phyloP scores from a whole-genome alignment of 2,329 filamentous ascomycete genomes.

The Aspergillus terreus region DNA sequence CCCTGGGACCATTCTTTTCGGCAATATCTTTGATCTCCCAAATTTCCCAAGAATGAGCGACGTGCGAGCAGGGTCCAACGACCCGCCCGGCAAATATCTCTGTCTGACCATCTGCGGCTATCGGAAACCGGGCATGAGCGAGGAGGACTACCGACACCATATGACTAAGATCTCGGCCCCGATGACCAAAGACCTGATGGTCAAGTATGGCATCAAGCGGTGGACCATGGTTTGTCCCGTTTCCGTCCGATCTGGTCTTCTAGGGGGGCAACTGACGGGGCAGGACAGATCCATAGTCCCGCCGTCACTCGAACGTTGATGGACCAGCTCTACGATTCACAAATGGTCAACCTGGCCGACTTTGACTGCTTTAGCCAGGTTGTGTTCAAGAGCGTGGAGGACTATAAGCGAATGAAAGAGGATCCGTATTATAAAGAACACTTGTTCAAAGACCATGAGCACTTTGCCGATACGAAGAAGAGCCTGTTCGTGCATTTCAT shows the following conservation, averaged over 20 bases:
- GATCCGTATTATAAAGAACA: slow-evolving; percentile 49
- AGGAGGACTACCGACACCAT: slow-evolving; percentile 46
- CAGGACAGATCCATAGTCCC: slow-evolving; percentile 41
- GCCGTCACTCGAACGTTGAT: slow-evolving; percentile 37
- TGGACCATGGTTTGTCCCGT: too few relatives aligned
- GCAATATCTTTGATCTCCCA: too few relatives aligned
- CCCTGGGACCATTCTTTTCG: too few relatives aligned
- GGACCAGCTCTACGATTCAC: slow-evolving; percentile 40
- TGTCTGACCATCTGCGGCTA: slow-evolving; percentile 51
- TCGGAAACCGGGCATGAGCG: slow-evolving; percentile 45
- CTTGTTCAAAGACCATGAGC: slow-evolving; percentile 46
- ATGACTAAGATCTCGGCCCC: slow-evolving; percentile 48
- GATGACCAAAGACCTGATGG: slow-evolving; percentile 48
- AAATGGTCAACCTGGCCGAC: slow-evolving; percentile 47
- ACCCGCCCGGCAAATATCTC: slow-evolving; percentile 1
- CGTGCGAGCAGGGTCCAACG: too few relatives aligned
- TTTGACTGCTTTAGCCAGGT: slow-evolving; percentile 51
- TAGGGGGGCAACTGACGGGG: too few relatives aligned
- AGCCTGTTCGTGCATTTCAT: slow-evolving; percentile 20
- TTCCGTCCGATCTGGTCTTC: too few relatives aligned
- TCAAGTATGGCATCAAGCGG: slow-evolving; percentile 42
- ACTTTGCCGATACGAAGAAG: slow-evolving; percentile 48
- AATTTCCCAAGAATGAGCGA: too few relatives aligned
- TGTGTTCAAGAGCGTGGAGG: slow-evolving; percentile 42
- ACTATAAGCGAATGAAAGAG: slow-evolving; percentile 48